A percentile compares a stretch with the other conserved stretches of the same genome.
phyloP scores from a whole-genome alignment of 2,329 filamentous ascomycete genomes.

The Colletotrichum sp. region DNA sequence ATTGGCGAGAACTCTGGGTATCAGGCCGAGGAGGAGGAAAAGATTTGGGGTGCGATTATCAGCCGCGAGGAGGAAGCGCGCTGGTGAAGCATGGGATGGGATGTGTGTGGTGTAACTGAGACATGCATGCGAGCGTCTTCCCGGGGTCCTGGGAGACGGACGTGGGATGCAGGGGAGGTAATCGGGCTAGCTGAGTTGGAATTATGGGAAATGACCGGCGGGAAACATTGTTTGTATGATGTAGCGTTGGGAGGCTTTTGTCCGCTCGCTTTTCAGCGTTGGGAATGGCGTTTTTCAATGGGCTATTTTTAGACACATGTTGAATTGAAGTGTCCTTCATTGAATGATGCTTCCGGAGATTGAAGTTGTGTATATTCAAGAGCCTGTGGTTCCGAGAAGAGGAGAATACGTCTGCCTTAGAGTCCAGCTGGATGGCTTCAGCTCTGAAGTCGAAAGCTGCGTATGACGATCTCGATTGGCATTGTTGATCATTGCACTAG shows the following conservation, averaged over 20 bases:
- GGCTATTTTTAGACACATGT: neutral
- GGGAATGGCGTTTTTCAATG: neutral
- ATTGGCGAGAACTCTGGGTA: conserved; percentile 50
- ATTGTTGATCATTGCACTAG: neutral
- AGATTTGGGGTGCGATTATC: conserved; percentile 47
- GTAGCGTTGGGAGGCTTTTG: neutral
- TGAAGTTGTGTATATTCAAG: neutral
- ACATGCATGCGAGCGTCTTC: neutral
- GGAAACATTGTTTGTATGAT: neutral
- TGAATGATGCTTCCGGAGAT: neutral
- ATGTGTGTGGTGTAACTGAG: neutral
- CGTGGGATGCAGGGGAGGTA: neutral
- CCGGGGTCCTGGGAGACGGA: neutral
- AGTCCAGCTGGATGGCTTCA: neutral
- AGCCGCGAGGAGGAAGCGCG: conserved; percentile 44
- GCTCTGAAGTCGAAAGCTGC: neutral
- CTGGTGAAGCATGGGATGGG: conserved; percentile 32
- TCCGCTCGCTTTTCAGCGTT: neutral
- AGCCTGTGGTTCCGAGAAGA: neutral
- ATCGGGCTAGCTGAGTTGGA: neutral
- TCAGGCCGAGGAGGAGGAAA: conserved; percentile 45
- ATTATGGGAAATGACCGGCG: neutral
- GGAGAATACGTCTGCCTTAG: neutral
- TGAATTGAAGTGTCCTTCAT: neutral
- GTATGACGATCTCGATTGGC: neutral